These are phyloP conservation scores for Aspergillus sp. DNA, from an alignment of 2,329 filamentous ascomycete species.

Conservation along the genomic window DNA sequence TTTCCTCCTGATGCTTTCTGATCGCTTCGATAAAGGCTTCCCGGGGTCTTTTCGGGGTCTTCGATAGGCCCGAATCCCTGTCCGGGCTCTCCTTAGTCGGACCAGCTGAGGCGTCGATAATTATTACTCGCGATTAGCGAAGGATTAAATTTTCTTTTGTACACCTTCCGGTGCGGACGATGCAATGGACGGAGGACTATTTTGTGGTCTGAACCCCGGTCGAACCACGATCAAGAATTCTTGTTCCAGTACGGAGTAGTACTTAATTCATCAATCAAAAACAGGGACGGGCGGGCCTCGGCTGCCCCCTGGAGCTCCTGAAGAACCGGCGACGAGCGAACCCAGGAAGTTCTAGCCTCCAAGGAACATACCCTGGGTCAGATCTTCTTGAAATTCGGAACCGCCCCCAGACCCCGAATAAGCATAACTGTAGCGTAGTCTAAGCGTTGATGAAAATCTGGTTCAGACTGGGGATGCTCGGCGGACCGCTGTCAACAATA, in stretches of 20 bases:
- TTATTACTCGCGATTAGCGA: conserved; percentile 3
- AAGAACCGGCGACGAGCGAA: neutral
- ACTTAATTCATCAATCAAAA: neutral
- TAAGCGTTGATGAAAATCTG: conserved; percentile 25
- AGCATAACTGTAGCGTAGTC: conserved; percentile 29
- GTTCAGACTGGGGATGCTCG: conserved; percentile 25
- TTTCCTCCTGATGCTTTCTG: neutral
- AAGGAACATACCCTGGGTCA: conserved; percentile 11
- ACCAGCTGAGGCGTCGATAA: neutral
- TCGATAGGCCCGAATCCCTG: conserved; percentile 1
- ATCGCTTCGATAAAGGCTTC: neutral
- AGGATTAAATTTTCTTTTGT: neutral
- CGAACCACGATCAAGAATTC: neutral
- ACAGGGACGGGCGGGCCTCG: neutral
- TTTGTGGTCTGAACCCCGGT: neutral
- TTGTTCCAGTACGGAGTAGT: too few species aligned
- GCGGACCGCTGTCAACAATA: conserved; percentile 20
- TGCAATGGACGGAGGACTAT: neutral
- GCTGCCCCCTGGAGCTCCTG: neutral
- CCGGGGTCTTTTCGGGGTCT: neutral
- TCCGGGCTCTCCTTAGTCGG: neutral
- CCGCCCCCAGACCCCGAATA: conserved; percentile 21
- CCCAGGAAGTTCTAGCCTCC: neutral
- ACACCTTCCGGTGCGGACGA: neutral
- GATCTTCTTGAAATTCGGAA: neutral